phyloP scores from a whole-genome alignment of 192 early-diverging fungal genomes.

The Globomyces pollinis-pini region DNA sequence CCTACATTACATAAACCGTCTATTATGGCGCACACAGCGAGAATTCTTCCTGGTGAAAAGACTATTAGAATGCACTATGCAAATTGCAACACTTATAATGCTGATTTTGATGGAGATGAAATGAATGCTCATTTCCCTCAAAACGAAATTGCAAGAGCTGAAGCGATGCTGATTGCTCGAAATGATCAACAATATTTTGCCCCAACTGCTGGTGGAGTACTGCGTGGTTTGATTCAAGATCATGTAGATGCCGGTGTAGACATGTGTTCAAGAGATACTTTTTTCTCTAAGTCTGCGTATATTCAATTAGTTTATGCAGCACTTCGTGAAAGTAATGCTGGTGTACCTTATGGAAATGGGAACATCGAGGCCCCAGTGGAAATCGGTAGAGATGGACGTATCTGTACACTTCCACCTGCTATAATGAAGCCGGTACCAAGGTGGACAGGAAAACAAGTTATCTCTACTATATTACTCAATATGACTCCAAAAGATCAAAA shows the following conservation, averaged over 20 bases:
- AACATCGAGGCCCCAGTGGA: slow-evolving; percentile 46
- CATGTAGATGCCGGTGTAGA: slow-evolving; percentile 95
- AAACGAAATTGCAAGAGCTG: slow-evolving; percentile 92
- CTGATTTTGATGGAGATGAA: slow-evolving; percentile 99
- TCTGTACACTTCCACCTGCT: slow-evolving; percentile 80
- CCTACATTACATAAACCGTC: slow-evolving; percentile 99
- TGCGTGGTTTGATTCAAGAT: slow-evolving; percentile 98
- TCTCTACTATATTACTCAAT: slow-evolving; percentile 87
- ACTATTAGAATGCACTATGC: slow-evolving; percentile 99
- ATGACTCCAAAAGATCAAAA: slow-evolving; percentile 62
- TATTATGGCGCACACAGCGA: slow-evolving; percentile 96
- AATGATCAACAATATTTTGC: slow-evolving; percentile 95
- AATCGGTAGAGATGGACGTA: slow-evolving; percentile 58
- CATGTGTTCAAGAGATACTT: slow-evolving; percentile 80
- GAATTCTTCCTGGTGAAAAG: slow-evolving; percentile 90
- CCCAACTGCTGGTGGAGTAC: slow-evolving; percentile 91
- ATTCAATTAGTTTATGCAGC: slow-evolving; percentile 89
- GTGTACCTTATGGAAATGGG: slow-evolving; percentile 44
- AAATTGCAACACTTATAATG: slow-evolving; percentile 50
- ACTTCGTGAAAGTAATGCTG: slow-evolving; percentile 65
- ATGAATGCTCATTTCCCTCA: slow-evolving; percentile 99
- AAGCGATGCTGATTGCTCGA: slow-evolving; percentile 90
- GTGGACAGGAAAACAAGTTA: slow-evolving; percentile 98
- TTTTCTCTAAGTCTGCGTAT: slow-evolving; percentile 83
- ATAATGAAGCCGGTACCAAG: slow-evolving; percentile 74